These are phyloP conservation scores for Ciborinia camelliae DNA, from an alignment of 2,329 filamentous ascomycete genomes.

Conservation along the genomic window DNA sequence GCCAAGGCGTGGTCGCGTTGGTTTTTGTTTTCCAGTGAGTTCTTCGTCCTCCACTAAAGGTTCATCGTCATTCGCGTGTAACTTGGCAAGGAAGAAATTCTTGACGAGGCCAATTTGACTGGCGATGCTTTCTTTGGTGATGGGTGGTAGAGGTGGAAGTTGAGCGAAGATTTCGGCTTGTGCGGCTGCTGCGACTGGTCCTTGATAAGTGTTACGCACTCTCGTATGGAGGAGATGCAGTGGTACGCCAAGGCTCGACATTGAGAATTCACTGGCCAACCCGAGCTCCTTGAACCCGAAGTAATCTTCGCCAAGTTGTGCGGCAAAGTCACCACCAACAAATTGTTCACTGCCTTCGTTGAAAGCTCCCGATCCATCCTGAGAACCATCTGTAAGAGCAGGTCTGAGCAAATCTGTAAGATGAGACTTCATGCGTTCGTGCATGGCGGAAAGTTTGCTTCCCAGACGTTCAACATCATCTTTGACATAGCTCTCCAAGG, in stretches of 20 bases:
- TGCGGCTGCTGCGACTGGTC: constrained; percentile 56
- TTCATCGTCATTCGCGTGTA: constrained; percentile 78
- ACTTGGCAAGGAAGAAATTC: constrained; percentile 86
- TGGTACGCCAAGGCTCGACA: constrained; percentile 84
- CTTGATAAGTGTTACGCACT: constrained; percentile 80
- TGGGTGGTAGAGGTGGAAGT: constrained; percentile 67
- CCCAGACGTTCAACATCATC: constrained; percentile 89
- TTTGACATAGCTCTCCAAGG: constrained; percentile 80
- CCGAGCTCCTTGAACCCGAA: constrained; percentile 97
- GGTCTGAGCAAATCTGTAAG: constrained; percentile 90
- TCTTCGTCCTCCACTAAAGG: constrained; percentile 92
- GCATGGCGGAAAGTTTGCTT: constrained; percentile 74
- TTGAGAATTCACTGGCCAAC: constrained; percentile 83
- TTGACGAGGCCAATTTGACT: constrained; percentile 83
- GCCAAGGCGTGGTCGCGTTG: constrained; percentile 60
- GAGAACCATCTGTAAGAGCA: constrained; percentile 74
- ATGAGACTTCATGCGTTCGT: constrained; percentile 92
- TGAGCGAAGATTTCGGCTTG: constrained; percentile 56
- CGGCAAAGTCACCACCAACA: constrained; percentile 92
- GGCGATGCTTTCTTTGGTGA: constrained; percentile 74
- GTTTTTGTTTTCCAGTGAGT: constrained; percentile 79
- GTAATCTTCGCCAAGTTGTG: constrained; percentile 97
- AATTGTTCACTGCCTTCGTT: constrained; percentile 97
- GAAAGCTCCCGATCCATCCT: constrained; percentile 86
- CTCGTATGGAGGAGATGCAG: constrained; percentile 90